Conservation (phyloP, 495 filamentous ascomycete genomes). For the Tuber aestivum region DNA sequence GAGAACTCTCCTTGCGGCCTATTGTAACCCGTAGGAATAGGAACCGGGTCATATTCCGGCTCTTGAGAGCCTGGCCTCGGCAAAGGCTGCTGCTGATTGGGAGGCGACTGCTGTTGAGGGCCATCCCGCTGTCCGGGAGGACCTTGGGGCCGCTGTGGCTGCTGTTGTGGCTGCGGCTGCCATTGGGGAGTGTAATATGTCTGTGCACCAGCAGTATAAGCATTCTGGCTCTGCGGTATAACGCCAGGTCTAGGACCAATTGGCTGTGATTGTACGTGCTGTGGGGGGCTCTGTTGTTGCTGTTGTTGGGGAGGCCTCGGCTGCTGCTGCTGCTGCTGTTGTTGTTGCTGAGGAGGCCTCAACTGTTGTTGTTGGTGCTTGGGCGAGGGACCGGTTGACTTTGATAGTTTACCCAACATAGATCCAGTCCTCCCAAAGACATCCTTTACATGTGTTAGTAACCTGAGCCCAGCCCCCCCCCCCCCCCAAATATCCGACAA, state of each 20-base stretch:
- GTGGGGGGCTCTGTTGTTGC: slow-evolving; percentile 17
- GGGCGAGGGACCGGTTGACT: slow-evolving; percentile 10
- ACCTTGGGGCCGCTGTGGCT: slow-evolving; percentile 10
- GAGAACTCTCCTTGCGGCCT: slow-evolving; percentile 30
- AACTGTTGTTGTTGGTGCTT: slow-evolving; percentile 20
- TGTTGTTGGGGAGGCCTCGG: too few relatives aligned
- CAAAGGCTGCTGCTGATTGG: slow-evolving; percentile 10
- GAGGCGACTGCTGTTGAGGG: neutral
- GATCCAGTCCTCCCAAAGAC: slow-evolving; percentile 36
- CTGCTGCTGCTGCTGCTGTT: slow-evolving; percentile 10
- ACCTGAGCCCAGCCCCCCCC: neutral
- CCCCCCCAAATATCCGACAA: neutral
- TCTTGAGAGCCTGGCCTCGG: slow-evolving; percentile 13
- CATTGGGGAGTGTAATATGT: slow-evolving; percentile 6
- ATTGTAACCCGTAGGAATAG: slow-evolving; percentile 27
- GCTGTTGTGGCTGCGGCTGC: slow-evolving; percentile 3
- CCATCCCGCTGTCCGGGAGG: slow-evolving; percentile 2
- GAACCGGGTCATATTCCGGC: slow-evolving; percentile 27
- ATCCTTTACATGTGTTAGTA: slow-evolving; percentile 18
- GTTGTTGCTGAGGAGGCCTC: slow-evolving; percentile 16
- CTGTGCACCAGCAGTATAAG: slow-evolving; percentile 11
- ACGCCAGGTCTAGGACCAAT: neutral
- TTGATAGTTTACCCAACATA: slow-evolving; percentile 34
- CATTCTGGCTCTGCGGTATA: slow-evolving; percentile 11
- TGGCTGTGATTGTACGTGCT: slow-evolving; percentile 18